Base-by-base conservation (phyloP, 106 monocot genomes). In the Posidonia australis region DNA sequence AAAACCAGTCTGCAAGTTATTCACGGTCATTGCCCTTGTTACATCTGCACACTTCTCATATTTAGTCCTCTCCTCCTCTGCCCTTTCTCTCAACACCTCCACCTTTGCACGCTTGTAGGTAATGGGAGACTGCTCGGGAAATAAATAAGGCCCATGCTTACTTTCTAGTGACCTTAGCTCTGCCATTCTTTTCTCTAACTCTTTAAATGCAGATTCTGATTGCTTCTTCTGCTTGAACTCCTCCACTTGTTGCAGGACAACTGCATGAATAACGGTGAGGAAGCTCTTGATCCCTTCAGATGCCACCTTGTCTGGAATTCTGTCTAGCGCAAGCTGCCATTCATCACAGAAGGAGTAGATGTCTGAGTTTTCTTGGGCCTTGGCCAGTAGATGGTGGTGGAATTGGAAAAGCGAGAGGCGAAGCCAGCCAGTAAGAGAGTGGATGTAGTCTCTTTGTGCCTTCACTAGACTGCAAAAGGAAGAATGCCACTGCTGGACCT, bases 281-380 rank as follows among this genome's bases (percentile, higher is more conserved):
- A 96, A 85, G 74, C 88, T 86, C 60, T 90, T 90, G 59, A 96
- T 90, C 19, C 90, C 90, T 46, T 90, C 96, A 0, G 90, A 84
- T 13, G 96, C 96, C n/a, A 96, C 96, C 27, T 84, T 84, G 70
- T 96, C 86, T 0, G 81, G 86, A 65, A 92, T 45, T 16, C 80
- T 61, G 47, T 96, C 90, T 0, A 96, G 76, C 9, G 90, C 86
- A 21, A 90, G 87, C 60, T 87, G 84, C 96, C 96, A 96, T 54
- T 96, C 90, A 48, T 96, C 96, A 10, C 86, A 87, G 4, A 86
- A 65, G 1, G 76, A 76, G 69, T 80, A 84, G 46, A 96, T 76
- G 41, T 81, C 70, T 1, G 93, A 77, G 52, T 66, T 62, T 10
- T 43, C 62, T n/a, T 62, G 74, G 20, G 67, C 58, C 76, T 70